A percentile compares a stretch with the other conserved stretches of the same genome.
Evolutionary conservation across 768 basidiomycete genomes (phyloP).

Genomic region (Crassisporium funariophilum): DNA sequence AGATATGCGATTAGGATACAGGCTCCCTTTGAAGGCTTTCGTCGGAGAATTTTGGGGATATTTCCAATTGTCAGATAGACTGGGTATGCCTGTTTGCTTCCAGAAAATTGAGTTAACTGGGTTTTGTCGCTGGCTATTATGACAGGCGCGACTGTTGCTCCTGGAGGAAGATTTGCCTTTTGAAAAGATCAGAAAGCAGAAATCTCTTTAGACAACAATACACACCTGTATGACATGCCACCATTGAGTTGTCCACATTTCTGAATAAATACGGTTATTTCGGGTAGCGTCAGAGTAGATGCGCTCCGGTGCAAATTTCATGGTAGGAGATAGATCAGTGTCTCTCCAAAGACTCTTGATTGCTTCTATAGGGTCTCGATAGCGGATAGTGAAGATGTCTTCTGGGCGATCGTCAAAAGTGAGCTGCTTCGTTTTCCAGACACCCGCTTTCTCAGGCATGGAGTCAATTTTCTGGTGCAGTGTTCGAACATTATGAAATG

Average conservation of each 20-base stretch:
- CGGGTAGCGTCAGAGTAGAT: slow-evolving; percentile 21
- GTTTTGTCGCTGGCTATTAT: slow-evolving; percentile 41
- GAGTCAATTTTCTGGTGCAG: slow-evolving; percentile 28
- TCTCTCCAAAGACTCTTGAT: slow-evolving; percentile 32
- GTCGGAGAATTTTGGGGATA: slow-evolving; percentile 32
- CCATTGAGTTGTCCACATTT: slow-evolving; percentile 42
- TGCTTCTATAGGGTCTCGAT: slow-evolving; percentile 31
- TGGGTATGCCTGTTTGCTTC: slow-evolving; percentile 42
- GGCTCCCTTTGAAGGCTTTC: slow-evolving; percentile 34
- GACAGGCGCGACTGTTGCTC: slow-evolving; percentile 34
- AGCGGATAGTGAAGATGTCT: slow-evolving; percentile 19
- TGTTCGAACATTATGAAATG: slow-evolving; percentile 22
- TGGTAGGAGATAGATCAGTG: slow-evolving; percentile 23
- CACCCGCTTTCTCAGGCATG: slow-evolving; percentile 26
- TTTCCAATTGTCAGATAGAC: slow-evolving; percentile 47
- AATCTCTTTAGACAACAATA: slow-evolving; percentile 1
- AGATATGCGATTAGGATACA: slow-evolving; percentile 42
- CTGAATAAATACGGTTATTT: slow-evolving; percentile 27
- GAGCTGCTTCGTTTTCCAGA: slow-evolving; percentile 22
- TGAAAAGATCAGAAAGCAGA: slow-evolving; percentile 1
- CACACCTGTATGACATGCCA: slow-evolving; percentile 39
- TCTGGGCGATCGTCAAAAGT: slow-evolving; percentile 23
- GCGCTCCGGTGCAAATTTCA: slow-evolving; percentile 27
- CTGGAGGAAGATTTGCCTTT: slow-evolving; percentile 16
- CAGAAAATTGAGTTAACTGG: no score